Percentiles rank a stretch among this genome's conserved stretches.
Conservation (phyloP, 2,329 filamentous ascomycete genomes). For the Massarina eburnea region DNA sequence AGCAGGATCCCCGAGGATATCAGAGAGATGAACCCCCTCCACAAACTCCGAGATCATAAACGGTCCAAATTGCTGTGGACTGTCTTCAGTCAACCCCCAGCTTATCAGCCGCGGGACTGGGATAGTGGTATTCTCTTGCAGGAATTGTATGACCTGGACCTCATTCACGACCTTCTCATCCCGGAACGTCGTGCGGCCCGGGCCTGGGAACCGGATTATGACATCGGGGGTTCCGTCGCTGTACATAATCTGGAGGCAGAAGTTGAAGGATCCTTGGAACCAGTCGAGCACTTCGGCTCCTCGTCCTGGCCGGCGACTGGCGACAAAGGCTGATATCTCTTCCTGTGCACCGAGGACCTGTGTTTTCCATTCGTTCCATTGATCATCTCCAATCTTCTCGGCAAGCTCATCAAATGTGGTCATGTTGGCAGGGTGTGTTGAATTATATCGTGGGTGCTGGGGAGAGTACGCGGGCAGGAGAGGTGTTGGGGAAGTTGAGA, state of each 20-base stretch:
- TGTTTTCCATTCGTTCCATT: slow-evolving; percentile 12
- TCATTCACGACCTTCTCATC: slow-evolving; percentile 20
- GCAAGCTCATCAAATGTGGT: slow-evolving; percentile 11
- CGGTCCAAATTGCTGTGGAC: slow-evolving; percentile 15
- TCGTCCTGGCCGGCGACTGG: slow-evolving; percentile 9
- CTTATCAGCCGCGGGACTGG: slow-evolving; percentile 16
- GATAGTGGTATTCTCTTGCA: slow-evolving; percentile 16
- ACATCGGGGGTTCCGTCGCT: slow-evolving; percentile 10
- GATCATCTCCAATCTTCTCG: slow-evolving; percentile 12
- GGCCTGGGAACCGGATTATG: slow-evolving; percentile 18
- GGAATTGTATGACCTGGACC: slow-evolving; percentile 18
- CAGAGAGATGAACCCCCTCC: slow-evolving; percentile 12
- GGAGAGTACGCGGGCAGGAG: too few species aligned
- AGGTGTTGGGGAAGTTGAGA: too few species aligned
- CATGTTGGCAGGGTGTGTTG: slow-evolving; percentile 5
- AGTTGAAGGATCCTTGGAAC: slow-evolving; percentile 11
- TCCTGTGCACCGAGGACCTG: slow-evolving; percentile 10
- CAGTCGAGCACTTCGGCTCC: slow-evolving; percentile 14
- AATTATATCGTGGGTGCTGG: not conserved
- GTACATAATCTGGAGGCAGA: slow-evolving; percentile 1
- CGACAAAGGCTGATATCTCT: slow-evolving; percentile 15
- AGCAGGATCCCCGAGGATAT: slow-evolving; percentile 13
- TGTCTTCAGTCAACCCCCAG: slow-evolving; percentile 15
- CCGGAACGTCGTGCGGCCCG: slow-evolving; percentile 12
- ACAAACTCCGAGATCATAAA: slow-evolving; percentile 22